Evolutionary conservation across 1,284 basidiomycete species (phyloP), one percentile per base, ranked within the genome.

Genomic region (Phylloboletellus chloephorus): DNA sequence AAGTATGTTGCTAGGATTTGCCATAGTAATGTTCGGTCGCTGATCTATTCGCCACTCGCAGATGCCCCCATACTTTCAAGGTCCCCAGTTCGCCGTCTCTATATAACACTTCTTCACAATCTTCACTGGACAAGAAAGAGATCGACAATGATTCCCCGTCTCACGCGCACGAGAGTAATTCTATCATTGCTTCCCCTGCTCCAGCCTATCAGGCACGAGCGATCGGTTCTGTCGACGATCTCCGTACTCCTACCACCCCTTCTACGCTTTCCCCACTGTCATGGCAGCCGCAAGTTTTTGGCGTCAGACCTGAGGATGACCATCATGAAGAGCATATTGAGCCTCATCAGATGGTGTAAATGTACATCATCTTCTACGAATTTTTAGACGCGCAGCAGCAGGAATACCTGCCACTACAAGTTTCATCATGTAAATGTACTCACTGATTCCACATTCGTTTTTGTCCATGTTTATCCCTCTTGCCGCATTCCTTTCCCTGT

Each of bases 181-280:
- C 20, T 15, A 10, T 39, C 8, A 22, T n/a, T 8, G 23, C 38
- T 20, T n/a, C n/a, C n/a, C 38, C 38, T 11, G 30, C 22, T 11
- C 38, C 38, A 10, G 38, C 38, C 5, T 39, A 32, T 39, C 38
- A 15, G 13, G 21, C 17, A 9, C 30, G 38, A 5, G 38, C 38
- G 8, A 24, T 31, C 23, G 38, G 30, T 13, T 39, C 30, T 11
- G 16, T 32, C 12, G 38, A 39, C n/a, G 38, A 39, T 13, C 26
- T 39, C 4, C 12, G 23, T 17, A 12, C 20, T n/a, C 31, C 31
- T 8, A 31, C 30, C 9, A 31, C 29, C 10, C 26, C 26, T 11
- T 12, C 29, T 23, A 16, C 38, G 9, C 38, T 21, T 31, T 15
- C 30, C 8, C 21, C 20, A 15, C 19, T 32, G 11, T 31, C 30